Base-by-base conservation (phyloP, 73 alveolate species). In the Paramecium biaurelia region DNA sequence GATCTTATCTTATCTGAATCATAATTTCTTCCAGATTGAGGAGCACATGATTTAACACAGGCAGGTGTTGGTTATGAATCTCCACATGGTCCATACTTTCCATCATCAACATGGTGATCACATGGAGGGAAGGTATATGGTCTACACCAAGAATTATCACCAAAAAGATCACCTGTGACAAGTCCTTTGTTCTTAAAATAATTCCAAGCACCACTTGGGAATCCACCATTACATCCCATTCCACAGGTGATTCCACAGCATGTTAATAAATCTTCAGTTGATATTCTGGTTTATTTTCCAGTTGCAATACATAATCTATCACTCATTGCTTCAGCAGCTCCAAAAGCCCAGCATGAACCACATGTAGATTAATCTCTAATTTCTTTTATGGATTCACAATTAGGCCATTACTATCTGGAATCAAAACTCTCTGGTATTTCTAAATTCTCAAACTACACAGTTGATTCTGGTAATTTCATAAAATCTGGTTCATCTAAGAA, bases 331-430 rank as follows among this genome's bases (percentile, higher is more conserved):
- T 97, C 99, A 20, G 96, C 96, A 28, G 99, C 97, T 9, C 98
- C 99, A 88, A 98, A 97, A 43, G 99, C 99, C 99, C 99, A 98
- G 95, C 99, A 98, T 30, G 99, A 98, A 23, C 99, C 99, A 90
- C 99, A 98, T 76, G 85, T 87, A 6, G 93, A 87, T 87, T 87
- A 87, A 68, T 87, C 93, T 87, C 93, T 87, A 35, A 87, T 26
- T 23, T 87, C 93, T 57, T 76, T 67, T 41, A 87, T 35, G 32
- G 93, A 87, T 37, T 70, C 30, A 76, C 93, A 87, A 9, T 67
- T 38, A 6, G 89, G 89, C 93, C 93, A 87, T 67, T 87, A 42
- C 18, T 21, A 41, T 42, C 93, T 42, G 23, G 93, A 26, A 23
- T 87, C 93, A n/a, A 87, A 87, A 34, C 26, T 76, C 23, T 45